Conservation (phyloP, 495 filamentous ascomycete genomes). For the Podospora fimiseda region DNA sequence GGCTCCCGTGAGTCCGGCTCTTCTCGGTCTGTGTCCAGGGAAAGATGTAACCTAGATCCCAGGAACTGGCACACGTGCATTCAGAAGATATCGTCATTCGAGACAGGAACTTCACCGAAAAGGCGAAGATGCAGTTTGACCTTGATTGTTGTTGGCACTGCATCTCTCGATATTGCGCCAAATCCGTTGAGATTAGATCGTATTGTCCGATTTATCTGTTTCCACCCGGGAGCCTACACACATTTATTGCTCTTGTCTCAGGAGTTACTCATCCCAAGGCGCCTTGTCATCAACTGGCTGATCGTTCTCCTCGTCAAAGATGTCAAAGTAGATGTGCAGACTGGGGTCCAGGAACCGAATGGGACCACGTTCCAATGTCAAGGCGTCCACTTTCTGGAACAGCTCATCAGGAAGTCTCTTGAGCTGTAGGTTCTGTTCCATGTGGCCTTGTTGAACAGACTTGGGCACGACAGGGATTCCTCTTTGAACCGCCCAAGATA, state of each 20-base stretch:
- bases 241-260: too few species aligned
- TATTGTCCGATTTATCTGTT: too few species aligned
- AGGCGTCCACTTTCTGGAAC: constrained; percentile 15
- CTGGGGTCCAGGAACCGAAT: constrained; percentile 27
- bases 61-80: too few species aligned
- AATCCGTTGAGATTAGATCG: too few species aligned
- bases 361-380: constrained; percentile 11
- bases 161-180: too few species aligned
- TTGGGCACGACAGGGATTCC: constrained; percentile 30
- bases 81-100: too few species aligned
- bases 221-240: too few species aligned
- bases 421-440: constrained; percentile 37
- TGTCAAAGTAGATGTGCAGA: constrained; percentile 27
- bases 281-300: constrained; percentile 24
- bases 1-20: background rate
- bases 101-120: too few species aligned
- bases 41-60: too few species aligned
- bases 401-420: constrained; percentile 19
- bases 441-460: constrained; percentile 54
- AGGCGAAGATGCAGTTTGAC: too few species aligned
- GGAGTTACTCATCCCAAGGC: constrained; percentile 24
- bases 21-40: background rate
- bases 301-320: constrained; percentile 31
- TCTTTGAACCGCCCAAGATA: constrained; percentile 30
- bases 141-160: too few species aligned